A percentile compares a stretch with the other conserved stretches of the same genome.
These are phyloP conservation scores for Manihot esculenta DNA, from an alignment of 441 rosid genomes.

Conservation along the genomic window DNA sequence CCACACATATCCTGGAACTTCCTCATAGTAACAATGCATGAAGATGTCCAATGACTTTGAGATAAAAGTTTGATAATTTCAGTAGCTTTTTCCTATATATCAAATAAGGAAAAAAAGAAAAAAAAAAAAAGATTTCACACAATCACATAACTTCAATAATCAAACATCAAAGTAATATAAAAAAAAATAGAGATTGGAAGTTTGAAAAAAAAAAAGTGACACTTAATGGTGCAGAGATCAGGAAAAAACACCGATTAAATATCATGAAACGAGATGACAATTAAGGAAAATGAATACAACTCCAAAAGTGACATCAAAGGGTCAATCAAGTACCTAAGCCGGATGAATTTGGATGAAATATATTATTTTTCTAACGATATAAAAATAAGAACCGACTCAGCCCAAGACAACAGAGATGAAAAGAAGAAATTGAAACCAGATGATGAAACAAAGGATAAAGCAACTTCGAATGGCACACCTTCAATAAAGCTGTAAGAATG, in stretches of 20 bases:
- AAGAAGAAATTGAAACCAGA: not conserved
- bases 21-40: slow-evolving; percentile 60
- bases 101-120: not conserved
- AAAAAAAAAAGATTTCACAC: not conserved
- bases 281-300: too few species aligned
- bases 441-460: not conserved
- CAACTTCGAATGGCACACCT: slow-evolving; percentile 37
- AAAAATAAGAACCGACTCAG: too few species aligned
- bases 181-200: not conserved
- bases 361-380: too few species aligned
- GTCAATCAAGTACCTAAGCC: too few species aligned
- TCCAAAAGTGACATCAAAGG: too few species aligned
- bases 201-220: not conserved
- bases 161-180: not conserved
- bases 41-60: slow-evolving; percentile 74
- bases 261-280: too few species aligned
- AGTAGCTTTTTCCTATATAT: slow-evolving; percentile 60
- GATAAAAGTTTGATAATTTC: slow-evolving; percentile 54
- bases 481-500: slow-evolving; percentile 47
- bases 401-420: not conserved
- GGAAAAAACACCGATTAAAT: too few species aligned
- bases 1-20: slow-evolving; percentile 62
- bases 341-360: too few species aligned
- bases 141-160: not conserved
- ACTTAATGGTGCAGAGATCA: too few species aligned